phyloP scores from a whole-genome alignment of 1,284 basidiomycete genomes.

The Phenoliferia sp. region DNA sequence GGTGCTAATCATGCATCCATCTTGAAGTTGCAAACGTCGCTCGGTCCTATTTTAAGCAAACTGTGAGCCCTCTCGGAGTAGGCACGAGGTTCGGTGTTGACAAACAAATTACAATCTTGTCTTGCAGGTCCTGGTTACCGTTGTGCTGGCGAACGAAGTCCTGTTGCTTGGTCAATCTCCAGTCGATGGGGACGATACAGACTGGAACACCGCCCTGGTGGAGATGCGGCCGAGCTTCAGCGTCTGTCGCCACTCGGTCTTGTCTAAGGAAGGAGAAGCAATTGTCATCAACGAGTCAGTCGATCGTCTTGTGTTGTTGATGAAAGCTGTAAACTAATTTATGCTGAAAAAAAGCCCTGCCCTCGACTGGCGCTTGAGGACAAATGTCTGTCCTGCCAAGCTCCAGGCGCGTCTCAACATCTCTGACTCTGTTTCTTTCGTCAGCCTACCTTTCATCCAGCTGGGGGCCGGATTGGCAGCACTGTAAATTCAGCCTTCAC shows the following conservation, averaged over 20 bases:
- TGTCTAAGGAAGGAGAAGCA: background rate
- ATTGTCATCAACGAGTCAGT: background rate
- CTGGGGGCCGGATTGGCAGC: too few relatives aligned
- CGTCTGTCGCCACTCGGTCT: background rate
- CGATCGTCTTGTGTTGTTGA: too few relatives aligned
- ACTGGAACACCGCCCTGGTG: background rate
- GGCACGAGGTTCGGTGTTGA: background rate
- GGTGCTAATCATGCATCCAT: too few relatives aligned
- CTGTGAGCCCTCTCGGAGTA: background rate
- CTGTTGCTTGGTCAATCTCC: background rate
- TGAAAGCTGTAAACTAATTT: background rate
- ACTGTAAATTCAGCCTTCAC: too few relatives aligned
- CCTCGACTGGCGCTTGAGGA: background rate
- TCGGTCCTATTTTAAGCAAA: background rate
- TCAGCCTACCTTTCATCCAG: too few relatives aligned
- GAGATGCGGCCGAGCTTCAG: background rate
- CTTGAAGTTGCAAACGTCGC: background rate
- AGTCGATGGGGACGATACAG: background rate
- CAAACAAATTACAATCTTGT: too few relatives aligned
- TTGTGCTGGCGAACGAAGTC: background rate
- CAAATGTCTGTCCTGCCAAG: too few relatives aligned
- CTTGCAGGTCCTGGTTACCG: background rate
- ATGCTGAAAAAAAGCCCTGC: background rate
- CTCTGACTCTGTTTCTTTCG: too few relatives aligned
- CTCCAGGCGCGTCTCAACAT: too few relatives aligned